Base-by-base conservation (phyloP, 2,329 filamentous ascomycete genomes). In the Chalaropsis thielavioides region DNA sequence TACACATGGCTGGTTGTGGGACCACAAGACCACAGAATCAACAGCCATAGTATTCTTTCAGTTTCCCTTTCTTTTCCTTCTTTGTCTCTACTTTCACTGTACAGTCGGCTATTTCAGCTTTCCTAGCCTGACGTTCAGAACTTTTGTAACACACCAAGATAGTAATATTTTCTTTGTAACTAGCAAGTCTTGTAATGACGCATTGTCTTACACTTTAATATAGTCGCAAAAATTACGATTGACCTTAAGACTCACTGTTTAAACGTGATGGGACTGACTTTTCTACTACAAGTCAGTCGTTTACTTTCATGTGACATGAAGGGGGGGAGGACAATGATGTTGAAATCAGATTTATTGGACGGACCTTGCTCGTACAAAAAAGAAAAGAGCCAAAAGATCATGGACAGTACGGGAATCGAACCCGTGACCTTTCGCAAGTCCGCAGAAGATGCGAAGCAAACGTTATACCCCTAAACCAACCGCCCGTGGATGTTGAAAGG, bases 371-470 rank as follows among this genome's bases (percentile, higher is more conserved):
- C n/a, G 35, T 6, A 8, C 6, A 4, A 46, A 60, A 41, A 60
- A 41, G 56, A 11, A 51, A 46, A n/a, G 4, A 31, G 1, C 10
- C 41, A 58, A 58, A 64, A 44, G 8, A 60, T 19, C 17, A 3
- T 65, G 64, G 64, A 65, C 64, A 65, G 64, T 65, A 65, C 58
- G 64, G 64, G 64, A 65, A 65, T 65, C 64, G 64, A 65, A 65
- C 64, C 64, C 64, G 64, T 65, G 64, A 62, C 58, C 64, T 65
- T 65, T 65, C 64, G 64, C 56, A 65, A 31, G n/a, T 65, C 35
- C 63, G 56, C 63, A 61, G 63, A 61, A 43, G 40, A 61, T 65
- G 63, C 63, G 63, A 65, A 65, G 56, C 56, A 65, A 65, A 64
- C 38, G 51, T 64, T 64, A 64, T 64, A 64, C 63, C 63, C 63